These are phyloP conservation scores for Aspergillus incahuasiensis DNA, from an alignment of 495 filamentous ascomycete species.

Conservation along the genomic window DNA sequence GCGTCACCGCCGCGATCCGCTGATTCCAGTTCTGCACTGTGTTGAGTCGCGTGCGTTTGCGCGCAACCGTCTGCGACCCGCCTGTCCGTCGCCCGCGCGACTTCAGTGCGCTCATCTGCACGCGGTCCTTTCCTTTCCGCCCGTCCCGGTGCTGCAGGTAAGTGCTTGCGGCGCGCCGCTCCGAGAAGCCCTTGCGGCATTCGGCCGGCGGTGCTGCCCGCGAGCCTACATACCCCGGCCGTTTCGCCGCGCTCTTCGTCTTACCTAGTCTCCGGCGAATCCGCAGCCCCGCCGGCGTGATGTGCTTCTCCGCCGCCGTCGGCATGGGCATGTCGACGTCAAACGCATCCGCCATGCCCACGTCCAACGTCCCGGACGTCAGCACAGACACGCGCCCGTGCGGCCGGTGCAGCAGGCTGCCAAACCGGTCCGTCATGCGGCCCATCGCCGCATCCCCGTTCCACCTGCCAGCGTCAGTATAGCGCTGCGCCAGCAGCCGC, in stretches of 20 bases:
- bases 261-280: background rate
- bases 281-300: background rate
- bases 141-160: background rate
- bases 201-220: background rate
- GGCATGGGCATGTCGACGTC: background rate
- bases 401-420: background rate
- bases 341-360: background rate
- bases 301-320: background rate
- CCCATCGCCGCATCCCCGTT: too few species aligned
- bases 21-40: background rate
- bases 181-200: background rate
- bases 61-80: background rate
- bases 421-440: background rate
- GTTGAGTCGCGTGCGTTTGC: background rate
- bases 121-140: background rate
- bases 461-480: background rate
- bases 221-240: background rate
- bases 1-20: background rate
- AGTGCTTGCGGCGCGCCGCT: background rate
- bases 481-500: background rate
- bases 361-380: background rate
- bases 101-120: background rate
- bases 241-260: background rate
- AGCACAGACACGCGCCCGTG: background rate
- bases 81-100: too few species aligned